Evolutionary conservation across 805 yeast genomes (phyloP).

Genomic region (Barnettozyma sp.): DNA sequence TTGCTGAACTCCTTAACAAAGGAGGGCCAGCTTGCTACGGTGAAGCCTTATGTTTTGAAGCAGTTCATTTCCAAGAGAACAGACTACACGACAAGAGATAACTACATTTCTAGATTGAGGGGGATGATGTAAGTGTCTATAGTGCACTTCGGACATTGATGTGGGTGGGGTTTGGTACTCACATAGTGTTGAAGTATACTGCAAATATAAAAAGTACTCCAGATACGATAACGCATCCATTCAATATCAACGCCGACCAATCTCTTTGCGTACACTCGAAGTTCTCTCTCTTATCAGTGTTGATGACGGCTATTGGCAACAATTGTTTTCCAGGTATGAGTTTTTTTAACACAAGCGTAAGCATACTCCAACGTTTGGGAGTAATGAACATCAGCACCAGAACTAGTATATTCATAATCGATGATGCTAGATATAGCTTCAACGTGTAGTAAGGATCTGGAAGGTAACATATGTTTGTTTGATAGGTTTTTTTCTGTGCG

Average conservation of each 20-base stretch:
- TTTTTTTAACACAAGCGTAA: slow-evolving; percentile 5
- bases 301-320: slow-evolving; percentile 23
- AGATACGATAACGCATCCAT: slow-evolving; percentile 6
- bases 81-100: slow-evolving; percentile 50
- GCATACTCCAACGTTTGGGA: slow-evolving; percentile 25
- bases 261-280: slow-evolving; percentile 9
- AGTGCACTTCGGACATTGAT: too few relatives aligned
- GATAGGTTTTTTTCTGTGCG: slow-evolving; percentile 24
- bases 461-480: slow-evolving; percentile 47
- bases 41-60: slow-evolving; percentile 55
- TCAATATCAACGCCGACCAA: slow-evolving; percentile 9
- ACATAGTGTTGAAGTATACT: slow-evolving; percentile 20
- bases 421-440: slow-evolving; percentile 27
- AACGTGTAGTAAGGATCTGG: slow-evolving; percentile 47
- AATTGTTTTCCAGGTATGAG: background rate
- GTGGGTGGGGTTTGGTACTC: too few relatives aligned
- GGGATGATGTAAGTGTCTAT: slow-evolving; percentile 18
- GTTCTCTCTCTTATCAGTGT: slow-evolving; percentile 5
- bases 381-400: slow-evolving; percentile 23
- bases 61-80: slow-evolving; percentile 63
- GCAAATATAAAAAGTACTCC: slow-evolving; percentile 17
- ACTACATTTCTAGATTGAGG: slow-evolving; percentile 21
- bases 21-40: slow-evolving; percentile 68
- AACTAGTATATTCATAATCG: slow-evolving; percentile 17
- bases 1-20: slow-evolving; percentile 68